Conservation (phyloP, 192 early-diverging fungal genomes). For the Linnemannia schmuckeri region DNA sequence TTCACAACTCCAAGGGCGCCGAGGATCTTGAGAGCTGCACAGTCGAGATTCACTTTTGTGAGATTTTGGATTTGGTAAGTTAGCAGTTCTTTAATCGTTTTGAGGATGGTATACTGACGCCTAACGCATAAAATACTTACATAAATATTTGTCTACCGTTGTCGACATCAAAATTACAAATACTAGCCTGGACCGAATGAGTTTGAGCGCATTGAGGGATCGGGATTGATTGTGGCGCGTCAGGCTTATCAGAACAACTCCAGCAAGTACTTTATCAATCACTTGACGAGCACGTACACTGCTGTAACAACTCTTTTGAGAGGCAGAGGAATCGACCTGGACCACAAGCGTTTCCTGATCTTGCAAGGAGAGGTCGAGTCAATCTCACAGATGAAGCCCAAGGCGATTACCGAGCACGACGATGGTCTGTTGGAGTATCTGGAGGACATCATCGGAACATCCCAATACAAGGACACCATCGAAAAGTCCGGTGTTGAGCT, state of each 20-base stretch:
- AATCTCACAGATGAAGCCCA: conserved; percentile 97
- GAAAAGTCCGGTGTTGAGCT: conserved; percentile 76
- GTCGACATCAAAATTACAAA: not conserved
- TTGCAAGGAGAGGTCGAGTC: conserved; percentile 99
- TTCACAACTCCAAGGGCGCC: conserved; percentile 89
- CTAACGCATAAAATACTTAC: not conserved
- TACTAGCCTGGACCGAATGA: conserved; percentile 70
- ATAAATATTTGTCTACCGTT: not conserved
- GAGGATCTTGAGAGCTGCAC: conserved; percentile 80
- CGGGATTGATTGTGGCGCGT: conserved; percentile 84
- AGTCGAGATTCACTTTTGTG: conserved; percentile 95
- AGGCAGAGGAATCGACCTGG: conserved; percentile 91
- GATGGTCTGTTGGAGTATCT: conserved; percentile 97
- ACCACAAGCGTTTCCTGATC: conserved; percentile 98
- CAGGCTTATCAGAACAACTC: conserved; percentile 74
- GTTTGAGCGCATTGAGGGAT: conserved; percentile 72
- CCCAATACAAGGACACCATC: conserved; percentile 88
- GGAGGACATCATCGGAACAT: conserved; percentile 98
- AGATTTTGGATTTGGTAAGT: conserved; percentile 85
- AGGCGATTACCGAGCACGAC: conserved; percentile 90
- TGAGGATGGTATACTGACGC: not conserved
- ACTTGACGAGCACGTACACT: conserved; percentile 74
- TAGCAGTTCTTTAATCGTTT: not conserved
- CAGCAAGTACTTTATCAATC: conserved; percentile 85
- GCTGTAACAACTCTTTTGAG: conserved; percentile 90